Conservation (phyloP, 2,329 filamentous ascomycete genomes). For the Exophiala mesophila region DNA sequence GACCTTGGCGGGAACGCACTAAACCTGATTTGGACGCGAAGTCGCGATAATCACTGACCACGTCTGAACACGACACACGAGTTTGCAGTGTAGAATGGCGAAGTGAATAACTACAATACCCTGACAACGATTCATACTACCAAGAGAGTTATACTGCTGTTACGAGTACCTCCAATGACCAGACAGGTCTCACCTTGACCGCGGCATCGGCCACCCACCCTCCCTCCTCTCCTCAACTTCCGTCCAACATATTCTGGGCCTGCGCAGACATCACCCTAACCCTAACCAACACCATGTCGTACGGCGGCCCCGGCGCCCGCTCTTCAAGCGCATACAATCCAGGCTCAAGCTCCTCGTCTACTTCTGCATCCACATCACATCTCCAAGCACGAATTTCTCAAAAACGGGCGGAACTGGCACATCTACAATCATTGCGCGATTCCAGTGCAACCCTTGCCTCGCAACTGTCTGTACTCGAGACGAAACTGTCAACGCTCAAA, state of each 20-base stretch:
- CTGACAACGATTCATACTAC: too few species aligned
- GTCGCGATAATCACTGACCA: too few species aligned
- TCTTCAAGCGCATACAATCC: constrained; percentile 5
- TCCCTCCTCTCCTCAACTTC: too few species aligned
- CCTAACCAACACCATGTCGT: background rate
- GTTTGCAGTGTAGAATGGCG: too few species aligned
- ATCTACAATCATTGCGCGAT: constrained; percentile 57
- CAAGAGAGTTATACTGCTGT: too few species aligned
- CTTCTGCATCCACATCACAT: constrained; percentile 34
- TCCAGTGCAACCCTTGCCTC: constrained; percentile 56
- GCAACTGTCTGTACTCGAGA: constrained; percentile 59
- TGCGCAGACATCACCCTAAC: constrained; percentile 10
- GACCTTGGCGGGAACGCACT: background rate
- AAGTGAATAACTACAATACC: too few species aligned
- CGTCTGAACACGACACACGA: background rate
- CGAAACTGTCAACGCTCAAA: constrained; percentile 56
- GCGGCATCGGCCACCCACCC: constrained; percentile 18
- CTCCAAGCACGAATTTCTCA: constrained; percentile 58
- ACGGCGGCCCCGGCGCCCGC: constrained; percentile 5
- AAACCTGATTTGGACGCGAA: too few species aligned
- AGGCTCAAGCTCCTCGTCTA: background rate
- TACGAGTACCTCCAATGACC: too few species aligned
- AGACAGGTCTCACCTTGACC: too few species aligned
- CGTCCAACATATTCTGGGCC: too few species aligned
- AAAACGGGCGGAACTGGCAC: constrained; percentile 60